These are phyloP conservation scores for Globisporangium radiosum DNA, from an alignment of 352 stramenopile genomes.

Conservation along the genomic window DNA sequence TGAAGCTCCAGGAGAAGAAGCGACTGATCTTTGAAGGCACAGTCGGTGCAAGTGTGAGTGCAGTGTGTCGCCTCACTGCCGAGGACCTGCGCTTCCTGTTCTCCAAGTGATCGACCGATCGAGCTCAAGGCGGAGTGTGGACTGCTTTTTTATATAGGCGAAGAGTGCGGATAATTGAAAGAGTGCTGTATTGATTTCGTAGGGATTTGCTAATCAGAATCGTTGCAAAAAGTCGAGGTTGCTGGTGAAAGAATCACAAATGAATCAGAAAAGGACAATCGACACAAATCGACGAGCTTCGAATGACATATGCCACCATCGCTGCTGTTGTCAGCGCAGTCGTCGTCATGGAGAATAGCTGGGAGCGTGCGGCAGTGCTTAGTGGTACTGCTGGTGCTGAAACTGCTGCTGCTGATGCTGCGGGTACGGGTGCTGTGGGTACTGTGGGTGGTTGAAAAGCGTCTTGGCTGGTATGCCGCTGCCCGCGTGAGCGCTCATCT, in stretches of 20 bases:
- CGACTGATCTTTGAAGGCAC: conserved; percentile 98
- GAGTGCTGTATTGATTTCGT: background rate
- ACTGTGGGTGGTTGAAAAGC: background rate
- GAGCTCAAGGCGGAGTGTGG: too few species aligned
- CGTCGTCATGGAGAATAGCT: conserved; percentile 16
- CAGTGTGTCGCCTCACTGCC: conserved; percentile 88
- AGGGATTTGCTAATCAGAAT: background rate
- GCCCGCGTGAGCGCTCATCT: conserved; percentile 3
- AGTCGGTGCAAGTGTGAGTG: conserved; percentile 89
- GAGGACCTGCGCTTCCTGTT: conserved; percentile 94
- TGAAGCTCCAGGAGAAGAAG: conserved; percentile 94
- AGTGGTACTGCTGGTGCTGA: conserved; percentile 25
- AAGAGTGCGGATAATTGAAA: too few species aligned
- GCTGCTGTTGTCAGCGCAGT: conserved; percentile 4
- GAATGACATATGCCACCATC: too few species aligned
- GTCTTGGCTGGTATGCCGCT: background rate
- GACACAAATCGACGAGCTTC: conserved; percentile 6
- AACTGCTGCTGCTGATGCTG: conserved; percentile 9
- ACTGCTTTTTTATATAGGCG: too few species aligned
- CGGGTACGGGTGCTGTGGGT: background rate
- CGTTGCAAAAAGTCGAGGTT: background rate
- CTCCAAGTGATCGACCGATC: conserved; percentile 19
- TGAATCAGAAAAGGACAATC: conserved; percentile 10
- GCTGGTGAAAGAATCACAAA: background rate
- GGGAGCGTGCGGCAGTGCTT: background rate